phyloP scores from a whole-genome alignment of 1,284 basidiomycete genomes.

The Porodaedalea pini region DNA sequence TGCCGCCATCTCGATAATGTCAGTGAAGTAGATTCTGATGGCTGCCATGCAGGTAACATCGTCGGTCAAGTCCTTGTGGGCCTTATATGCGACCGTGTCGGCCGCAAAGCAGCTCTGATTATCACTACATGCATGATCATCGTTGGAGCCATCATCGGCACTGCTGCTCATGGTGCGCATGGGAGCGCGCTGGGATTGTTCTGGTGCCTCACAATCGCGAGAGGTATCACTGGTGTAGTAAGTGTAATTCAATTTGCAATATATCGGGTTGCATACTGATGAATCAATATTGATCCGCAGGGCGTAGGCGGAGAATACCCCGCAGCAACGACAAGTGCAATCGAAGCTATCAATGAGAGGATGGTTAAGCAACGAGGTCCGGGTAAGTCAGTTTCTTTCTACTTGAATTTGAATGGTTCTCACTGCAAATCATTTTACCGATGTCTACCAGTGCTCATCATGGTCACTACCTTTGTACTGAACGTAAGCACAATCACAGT shows the following conservation, averaged over 20 bases:
- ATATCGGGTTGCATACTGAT: too few relatives aligned
- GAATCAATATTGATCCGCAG: too few relatives aligned
- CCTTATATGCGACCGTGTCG: conserved; percentile 66
- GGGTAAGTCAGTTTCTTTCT: conserved; percentile 35
- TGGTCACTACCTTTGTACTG: conserved; percentile 72
- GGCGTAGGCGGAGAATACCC: conserved; percentile 80
- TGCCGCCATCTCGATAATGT: conserved; percentile 17
- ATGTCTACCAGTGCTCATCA: conserved; percentile 51
- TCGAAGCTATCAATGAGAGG: conserved; percentile 72
- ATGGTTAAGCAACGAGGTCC: conserved; percentile 60
- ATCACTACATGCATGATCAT: conserved; percentile 69
- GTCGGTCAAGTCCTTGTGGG: conserved; percentile 69
- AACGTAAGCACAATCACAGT: conserved; percentile 38
- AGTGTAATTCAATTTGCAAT: conserved; percentile 29
- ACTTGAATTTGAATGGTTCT: conserved; percentile 10
- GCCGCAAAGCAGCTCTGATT: conserved; percentile 70
- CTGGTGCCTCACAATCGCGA: conserved; percentile 74
- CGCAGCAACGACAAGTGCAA: conserved; percentile 62
- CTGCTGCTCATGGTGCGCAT: conserved; percentile 64
- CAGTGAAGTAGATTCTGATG: conserved; percentile 12
- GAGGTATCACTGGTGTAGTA: conserved; percentile 70
- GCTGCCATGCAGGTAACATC: conserved; percentile 48
- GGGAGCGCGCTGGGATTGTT: conserved; percentile 61
- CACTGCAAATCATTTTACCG: not conserved
- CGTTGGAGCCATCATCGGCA: conserved; percentile 66